A percentile compares a stretch with the other conserved stretches of the same genome.
Evolutionary conservation across 352 stramenopile genomes (phyloP).

Genomic region (Elongisporangium undulatum): DNA sequence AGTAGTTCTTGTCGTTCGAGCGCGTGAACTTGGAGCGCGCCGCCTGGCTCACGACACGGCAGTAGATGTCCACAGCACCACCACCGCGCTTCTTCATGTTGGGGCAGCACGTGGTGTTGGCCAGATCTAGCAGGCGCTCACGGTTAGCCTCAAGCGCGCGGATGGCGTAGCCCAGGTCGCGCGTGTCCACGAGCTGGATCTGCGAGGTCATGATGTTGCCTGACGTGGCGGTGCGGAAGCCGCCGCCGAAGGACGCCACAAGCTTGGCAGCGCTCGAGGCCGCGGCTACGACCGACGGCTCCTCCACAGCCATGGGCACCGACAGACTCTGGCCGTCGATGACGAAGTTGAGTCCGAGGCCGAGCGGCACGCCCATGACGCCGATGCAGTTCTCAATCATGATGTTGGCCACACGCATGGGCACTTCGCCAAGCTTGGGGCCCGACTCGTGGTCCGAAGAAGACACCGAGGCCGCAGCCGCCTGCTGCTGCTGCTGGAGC

Average conservation of each 20-base stretch:
- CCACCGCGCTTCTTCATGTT: constrained; percentile 86
- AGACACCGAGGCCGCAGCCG: background rate
- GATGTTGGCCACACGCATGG: constrained; percentile 72
- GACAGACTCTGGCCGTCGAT: constrained; percentile 76
- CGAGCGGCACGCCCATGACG: constrained; percentile 79
- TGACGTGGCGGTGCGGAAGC: constrained; percentile 69
- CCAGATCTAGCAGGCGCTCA: constrained; percentile 54
- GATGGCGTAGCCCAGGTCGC: constrained; percentile 53
- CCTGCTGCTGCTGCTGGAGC: constrained; percentile 21
- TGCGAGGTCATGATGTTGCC: constrained; percentile 88
- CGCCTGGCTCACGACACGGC: constrained; percentile 62
- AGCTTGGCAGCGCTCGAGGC: constrained; percentile 83
- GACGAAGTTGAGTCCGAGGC: constrained; percentile 82
- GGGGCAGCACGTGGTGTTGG: constrained; percentile 72
- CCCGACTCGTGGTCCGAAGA: constrained; percentile 18
- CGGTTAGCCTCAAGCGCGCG: constrained; percentile 45
- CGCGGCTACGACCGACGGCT: constrained; percentile 81
- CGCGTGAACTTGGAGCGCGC: constrained; percentile 13
- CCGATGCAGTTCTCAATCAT: constrained; percentile 91
- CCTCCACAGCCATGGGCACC: constrained; percentile 83
- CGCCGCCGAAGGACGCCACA: constrained; percentile 59
- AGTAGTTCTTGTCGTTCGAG: constrained; percentile 20
- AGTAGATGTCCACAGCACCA: constrained; percentile 78
- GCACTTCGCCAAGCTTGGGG: constrained; percentile 62
- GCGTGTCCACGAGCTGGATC: constrained; percentile 74